Percentiles rank a stretch among this genome's conserved stretches.
phyloP scores from a whole-genome alignment of 371 early-diverging fungal species.

The Syncephalis plumigaleata region DNA sequence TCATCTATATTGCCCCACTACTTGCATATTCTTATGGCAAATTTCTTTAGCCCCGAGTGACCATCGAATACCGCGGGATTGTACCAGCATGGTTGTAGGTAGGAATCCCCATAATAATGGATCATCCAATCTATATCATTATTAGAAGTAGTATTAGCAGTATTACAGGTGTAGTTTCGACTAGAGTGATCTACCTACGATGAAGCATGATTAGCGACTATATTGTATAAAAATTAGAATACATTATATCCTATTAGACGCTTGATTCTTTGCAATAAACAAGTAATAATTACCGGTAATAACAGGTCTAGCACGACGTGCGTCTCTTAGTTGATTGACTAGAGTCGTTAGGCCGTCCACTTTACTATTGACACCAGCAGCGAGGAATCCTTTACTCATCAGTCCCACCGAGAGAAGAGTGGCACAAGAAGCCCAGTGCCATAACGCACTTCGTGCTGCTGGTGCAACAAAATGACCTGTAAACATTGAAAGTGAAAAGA shows the following conservation, averaged over 20 bases:
- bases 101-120: conserved; percentile 65
- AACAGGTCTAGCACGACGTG: conserved; percentile 33
- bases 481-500: too few relatives aligned
- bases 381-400: too few relatives aligned
- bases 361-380: neutral
- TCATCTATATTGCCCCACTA: neutral
- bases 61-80: conserved; percentile 49
- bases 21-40: conserved; percentile 52
- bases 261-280: neutral
- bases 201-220: conserved; percentile 29
- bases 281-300: conserved; percentile 32
- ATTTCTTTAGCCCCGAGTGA: conserved; percentile 74
- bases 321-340: conserved; percentile 25
- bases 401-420: too few relatives aligned
- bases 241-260: neutral
- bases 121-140: conserved; percentile 49
- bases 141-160: neutral
- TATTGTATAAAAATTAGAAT: neutral
- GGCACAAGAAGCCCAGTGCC: too few relatives aligned
- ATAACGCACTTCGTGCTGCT: too few relatives aligned
- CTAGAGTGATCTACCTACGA: conserved; percentile 8
- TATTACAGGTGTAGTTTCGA: too few relatives aligned
- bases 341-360: conserved; percentile 37
- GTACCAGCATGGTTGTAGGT: conserved; percentile 24
- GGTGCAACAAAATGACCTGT: too few relatives aligned